These are phyloP conservation scores for Podila clonocystis DNA, from an alignment of 192 early-diverging fungal species.

Conservation along the genomic window DNA sequence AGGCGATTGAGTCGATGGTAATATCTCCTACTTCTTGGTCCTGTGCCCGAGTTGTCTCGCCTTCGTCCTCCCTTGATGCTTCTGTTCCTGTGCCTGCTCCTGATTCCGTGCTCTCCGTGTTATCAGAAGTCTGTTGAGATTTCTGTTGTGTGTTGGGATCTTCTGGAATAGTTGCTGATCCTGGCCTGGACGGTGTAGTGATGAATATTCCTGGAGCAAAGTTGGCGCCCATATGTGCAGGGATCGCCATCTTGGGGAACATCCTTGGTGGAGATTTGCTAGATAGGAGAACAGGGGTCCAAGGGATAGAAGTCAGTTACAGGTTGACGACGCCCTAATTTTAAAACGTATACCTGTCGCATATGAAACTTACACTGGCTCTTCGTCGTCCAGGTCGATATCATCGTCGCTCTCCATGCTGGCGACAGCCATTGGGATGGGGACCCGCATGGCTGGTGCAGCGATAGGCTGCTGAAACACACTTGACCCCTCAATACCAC, in stretches of 20 bases:
- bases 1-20: constrained; percentile 56
- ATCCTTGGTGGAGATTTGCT: constrained; percentile 47
- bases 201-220: constrained; percentile 57
- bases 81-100: neutral
- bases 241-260: constrained; percentile 48
- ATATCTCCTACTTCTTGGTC: constrained; percentile 29
- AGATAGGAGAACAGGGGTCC: neutral
- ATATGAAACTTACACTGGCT: constrained; percentile 50
- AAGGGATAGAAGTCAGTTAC: too few species aligned
- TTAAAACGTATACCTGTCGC: neutral
- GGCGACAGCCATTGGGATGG: constrained; percentile 25
- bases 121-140: neutral
- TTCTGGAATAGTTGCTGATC: constrained; percentile 47
- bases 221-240: constrained; percentile 37
- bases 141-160: constrained; percentile 33
- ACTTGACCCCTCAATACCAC: constrained; percentile 34
- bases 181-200: constrained; percentile 57
- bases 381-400: constrained; percentile 73
- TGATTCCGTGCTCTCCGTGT: neutral
- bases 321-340: neutral
- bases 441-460: constrained; percentile 26
- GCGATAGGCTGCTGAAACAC: constrained; percentile 35
- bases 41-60: neutral
- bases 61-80: too few species aligned
- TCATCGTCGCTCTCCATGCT: constrained; percentile 70